Evolutionary conservation across 1,139 yeast species (phyloP).

Genomic region (Suhomyces yuchorum): DNA sequence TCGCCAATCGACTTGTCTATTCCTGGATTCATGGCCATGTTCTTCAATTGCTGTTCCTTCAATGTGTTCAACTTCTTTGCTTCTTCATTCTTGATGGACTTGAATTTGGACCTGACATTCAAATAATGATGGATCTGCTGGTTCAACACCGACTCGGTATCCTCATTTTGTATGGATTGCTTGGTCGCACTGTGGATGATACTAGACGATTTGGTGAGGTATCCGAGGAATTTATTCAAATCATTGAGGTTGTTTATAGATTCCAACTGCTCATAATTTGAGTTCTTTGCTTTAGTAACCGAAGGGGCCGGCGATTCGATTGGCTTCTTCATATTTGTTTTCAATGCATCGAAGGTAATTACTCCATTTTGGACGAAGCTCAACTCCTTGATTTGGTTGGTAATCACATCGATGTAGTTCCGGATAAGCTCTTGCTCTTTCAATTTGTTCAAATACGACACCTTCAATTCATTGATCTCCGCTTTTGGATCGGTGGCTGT

Average conservation of each 20-base stretch:
- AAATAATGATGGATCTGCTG: slow-evolving; percentile 41
- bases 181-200: slow-evolving; percentile 47
- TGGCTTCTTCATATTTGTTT: slow-evolving; percentile 12
- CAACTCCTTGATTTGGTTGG: slow-evolving; percentile 49
- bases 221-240: slow-evolving; percentile 45
- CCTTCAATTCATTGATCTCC: slow-evolving; percentile 29
- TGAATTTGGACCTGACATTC: slow-evolving; percentile 31
- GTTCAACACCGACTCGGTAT: slow-evolving; percentile 27
- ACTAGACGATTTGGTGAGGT: slow-evolving; percentile 41
- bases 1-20: slow-evolving; percentile 2
- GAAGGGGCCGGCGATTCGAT: slow-evolving; percentile 3
- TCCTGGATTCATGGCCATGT: neutral
- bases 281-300: slow-evolving; percentile 8
- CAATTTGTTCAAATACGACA: slow-evolving; percentile 39
- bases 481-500: slow-evolving; percentile 19
- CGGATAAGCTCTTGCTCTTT: slow-evolving; percentile 50
- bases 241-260: slow-evolving; percentile 45
- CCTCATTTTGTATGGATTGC: slow-evolving; percentile 18
- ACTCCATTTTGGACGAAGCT: slow-evolving; percentile 51
- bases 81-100: slow-evolving; percentile 23
- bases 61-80: slow-evolving; percentile 17
- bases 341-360: slow-evolving; percentile 47
- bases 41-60: slow-evolving; percentile 11
- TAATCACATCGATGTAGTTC: slow-evolving; percentile 47
- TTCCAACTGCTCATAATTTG: slow-evolving; percentile 40